phyloP scores from a whole-genome alignment of 345 rosid species.

The Syzygium oleosum region DNA sequence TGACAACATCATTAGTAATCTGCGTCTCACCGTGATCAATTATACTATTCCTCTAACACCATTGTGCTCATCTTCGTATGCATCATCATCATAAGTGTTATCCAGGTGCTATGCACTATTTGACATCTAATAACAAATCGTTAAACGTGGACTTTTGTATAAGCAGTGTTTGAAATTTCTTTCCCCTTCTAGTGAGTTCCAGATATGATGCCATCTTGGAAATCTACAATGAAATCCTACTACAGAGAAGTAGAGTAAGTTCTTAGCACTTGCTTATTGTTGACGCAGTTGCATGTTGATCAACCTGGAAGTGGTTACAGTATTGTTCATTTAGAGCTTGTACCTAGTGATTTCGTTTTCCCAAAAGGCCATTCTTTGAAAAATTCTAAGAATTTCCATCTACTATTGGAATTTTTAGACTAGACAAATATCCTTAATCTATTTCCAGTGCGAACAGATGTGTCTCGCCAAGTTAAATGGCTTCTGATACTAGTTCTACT shows the following conservation, averaged over 20 bases:
- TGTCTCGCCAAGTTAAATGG: background rate
- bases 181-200: slow-evolving; percentile 19
- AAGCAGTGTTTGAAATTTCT: background rate
- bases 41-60: background rate
- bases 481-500: background rate
- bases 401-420: background rate
- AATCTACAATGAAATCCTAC: slow-evolving; percentile 50
- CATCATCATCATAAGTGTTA: background rate
- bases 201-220: slow-evolving; percentile 67
- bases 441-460: background rate
- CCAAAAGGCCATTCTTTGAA: background rate
- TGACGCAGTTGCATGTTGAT: background rate
- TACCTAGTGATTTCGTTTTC: background rate
- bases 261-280: background rate
- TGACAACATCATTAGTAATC: background rate
- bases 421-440: background rate
- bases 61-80: background rate
- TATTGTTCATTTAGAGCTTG: background rate
- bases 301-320: background rate
- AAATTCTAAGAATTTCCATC: background rate
- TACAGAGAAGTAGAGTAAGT: slow-evolving; percentile 40
- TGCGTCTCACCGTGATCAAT: background rate
- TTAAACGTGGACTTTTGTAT: background rate
- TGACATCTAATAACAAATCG: background rate
- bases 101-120: background rate